A percentile compares a stretch with the other conserved stretches of the same genome.
phyloP scores from a whole-genome alignment of 768 basidiomycete genomes.

The Leccinellum luteum region DNA sequence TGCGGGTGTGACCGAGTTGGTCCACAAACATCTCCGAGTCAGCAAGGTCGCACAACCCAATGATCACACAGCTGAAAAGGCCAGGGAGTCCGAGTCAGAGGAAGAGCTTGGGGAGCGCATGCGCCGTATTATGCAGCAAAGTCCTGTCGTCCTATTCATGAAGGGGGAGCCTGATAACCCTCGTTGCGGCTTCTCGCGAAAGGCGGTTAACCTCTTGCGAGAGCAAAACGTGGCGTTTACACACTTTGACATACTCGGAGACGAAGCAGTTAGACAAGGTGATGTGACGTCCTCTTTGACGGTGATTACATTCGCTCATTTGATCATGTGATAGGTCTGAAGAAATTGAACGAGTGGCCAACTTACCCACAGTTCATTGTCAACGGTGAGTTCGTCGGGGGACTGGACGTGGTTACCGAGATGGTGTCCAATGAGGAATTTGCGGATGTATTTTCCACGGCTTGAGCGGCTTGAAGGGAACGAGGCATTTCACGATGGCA shows the following conservation, averaged over 20 bases:
- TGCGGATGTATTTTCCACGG: conserved; percentile 37
- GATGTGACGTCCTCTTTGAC: conserved; percentile 16
- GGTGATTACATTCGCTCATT: conserved; percentile 4
- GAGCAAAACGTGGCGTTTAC: conserved; percentile 65
- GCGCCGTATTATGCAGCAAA: conserved; percentile 70
- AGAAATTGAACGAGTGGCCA: conserved; percentile 85
- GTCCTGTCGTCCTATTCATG: conserved; percentile 84
- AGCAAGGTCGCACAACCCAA: conserved; percentile 16
- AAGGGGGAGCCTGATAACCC: conserved; percentile 79
- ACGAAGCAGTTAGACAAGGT: conserved; percentile 83
- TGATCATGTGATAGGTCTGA: conserved; percentile 47
- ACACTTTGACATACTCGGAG: conserved; percentile 79
- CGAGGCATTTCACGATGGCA: not conserved
- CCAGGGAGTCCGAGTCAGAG: conserved; percentile 57
- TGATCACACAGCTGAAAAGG: conserved; percentile 28
- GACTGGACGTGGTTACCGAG: conserved; percentile 88
- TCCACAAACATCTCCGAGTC: conserved; percentile 52
- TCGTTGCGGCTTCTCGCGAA: conserved; percentile 81
- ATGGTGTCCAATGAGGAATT: conserved; percentile 83
- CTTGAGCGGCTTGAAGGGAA: conserved; percentile 2
- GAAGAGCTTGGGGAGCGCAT: conserved; percentile 71
- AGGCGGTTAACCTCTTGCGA: conserved; percentile 65
- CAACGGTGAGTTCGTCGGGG: conserved; percentile 92
- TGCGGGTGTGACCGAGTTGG: conserved; percentile 51
- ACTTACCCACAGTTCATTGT: conserved; percentile 86